These are phyloP conservation scores for Euphorbia celastroides DNA, from an alignment of 441 rosid genomes.

Conservation along the genomic window DNA sequence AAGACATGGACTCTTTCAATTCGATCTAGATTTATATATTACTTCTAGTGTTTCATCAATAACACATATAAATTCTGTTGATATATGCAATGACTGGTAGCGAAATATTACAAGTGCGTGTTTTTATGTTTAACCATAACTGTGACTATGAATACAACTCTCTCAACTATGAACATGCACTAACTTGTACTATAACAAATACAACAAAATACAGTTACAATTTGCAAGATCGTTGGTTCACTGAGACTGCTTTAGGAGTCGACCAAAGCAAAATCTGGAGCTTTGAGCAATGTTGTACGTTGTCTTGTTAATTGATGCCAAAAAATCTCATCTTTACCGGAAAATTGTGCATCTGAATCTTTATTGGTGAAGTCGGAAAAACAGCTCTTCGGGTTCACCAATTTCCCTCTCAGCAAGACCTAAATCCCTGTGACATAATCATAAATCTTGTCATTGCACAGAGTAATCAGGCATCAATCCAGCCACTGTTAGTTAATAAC, in stretches of 20 bases:
- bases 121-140: background rate
- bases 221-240: slow-evolving; percentile 13
- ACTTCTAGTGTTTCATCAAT: background rate
- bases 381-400: slow-evolving; percentile 16
- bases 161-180: background rate
- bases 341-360: slow-evolving; percentile 14
- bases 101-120: background rate
- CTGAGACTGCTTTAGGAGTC: slow-evolving; percentile 11
- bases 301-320: slow-evolving; percentile 8
- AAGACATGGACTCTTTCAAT: background rate
- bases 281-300: slow-evolving; percentile 15
- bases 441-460: slow-evolving; percentile 30
- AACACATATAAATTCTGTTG: background rate
- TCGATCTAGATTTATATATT: background rate
- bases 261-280: slow-evolving; percentile 17
- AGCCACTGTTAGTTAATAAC: slow-evolving; percentile 23
- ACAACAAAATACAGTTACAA: slow-evolving; percentile 16
- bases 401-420: slow-evolving; percentile 5
- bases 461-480: slow-evolving; percentile 20
- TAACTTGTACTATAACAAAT: background rate
- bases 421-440: slow-evolving; percentile 31
- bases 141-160: background rate
- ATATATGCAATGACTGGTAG: background rate
- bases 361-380: slow-evolving; percentile 24
- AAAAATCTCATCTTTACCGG: background rate